Percentiles rank a stretch among this genome's conserved stretches.
Evolutionary conservation across 129 eudicot genomes (phyloP).

Genomic region (Ambrosia trifida): DNA sequence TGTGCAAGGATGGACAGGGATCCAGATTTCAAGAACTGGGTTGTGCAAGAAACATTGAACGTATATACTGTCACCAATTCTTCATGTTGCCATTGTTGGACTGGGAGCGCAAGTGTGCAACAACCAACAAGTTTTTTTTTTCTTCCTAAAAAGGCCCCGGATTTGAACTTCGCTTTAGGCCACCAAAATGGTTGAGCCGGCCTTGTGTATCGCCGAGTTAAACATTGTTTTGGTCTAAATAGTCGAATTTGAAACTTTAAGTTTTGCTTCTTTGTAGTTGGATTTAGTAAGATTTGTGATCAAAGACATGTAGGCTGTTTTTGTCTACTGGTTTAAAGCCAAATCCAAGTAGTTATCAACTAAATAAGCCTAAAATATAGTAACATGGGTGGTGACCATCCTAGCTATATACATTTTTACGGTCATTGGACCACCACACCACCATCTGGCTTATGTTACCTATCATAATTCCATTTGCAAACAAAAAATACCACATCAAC

Average conservation of each 20-base stretch:
- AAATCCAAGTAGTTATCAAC: conserved; percentile 19
- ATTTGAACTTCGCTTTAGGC: no score
- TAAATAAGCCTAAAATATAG: conserved; percentile 31
- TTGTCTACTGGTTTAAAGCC: conserved; percentile 26
- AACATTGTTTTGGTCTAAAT: neutral
- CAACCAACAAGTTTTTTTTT: no score
- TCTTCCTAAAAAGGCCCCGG: no score
- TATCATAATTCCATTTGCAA: conserved; percentile 24
- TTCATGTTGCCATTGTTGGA: no score
- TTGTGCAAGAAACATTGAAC: no score
- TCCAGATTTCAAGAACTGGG: no score
- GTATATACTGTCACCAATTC: no score
- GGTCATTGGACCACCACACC: conserved; percentile 47
- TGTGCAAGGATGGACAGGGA: no score
- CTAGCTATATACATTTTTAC: conserved; percentile 27
- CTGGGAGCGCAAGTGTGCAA: no score
- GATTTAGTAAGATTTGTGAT: conserved; percentile 29
- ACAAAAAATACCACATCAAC: conserved; percentile 17
- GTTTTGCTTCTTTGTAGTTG: conserved; percentile 7
- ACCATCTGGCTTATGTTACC: conserved; percentile 36
- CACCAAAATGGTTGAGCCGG: no score
- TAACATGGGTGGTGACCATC: conserved; percentile 57
- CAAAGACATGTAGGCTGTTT: conserved; percentile 30
- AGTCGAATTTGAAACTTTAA: neutral
- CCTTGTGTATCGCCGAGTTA: no score